Conservation (phyloP, 257 asterid genomes). For the Solanum bulbocastanum region DNA sequence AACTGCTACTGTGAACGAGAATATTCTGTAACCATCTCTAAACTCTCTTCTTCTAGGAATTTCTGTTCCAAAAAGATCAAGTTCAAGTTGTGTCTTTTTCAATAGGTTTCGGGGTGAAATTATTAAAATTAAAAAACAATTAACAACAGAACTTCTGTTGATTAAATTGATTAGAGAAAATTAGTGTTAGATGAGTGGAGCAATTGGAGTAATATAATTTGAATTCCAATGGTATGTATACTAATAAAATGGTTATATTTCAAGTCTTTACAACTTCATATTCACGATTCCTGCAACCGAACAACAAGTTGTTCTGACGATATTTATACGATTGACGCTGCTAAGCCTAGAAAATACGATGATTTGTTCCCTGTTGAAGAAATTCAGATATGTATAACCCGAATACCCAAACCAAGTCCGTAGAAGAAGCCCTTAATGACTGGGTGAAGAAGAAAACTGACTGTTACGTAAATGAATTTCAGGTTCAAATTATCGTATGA, state of each 20-base stretch:
- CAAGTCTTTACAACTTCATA: too few relatives aligned
- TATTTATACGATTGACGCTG: too few relatives aligned
- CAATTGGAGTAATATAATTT: background rate
- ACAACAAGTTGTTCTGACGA: too few relatives aligned
- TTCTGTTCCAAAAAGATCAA: too few relatives aligned
- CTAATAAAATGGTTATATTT: too few relatives aligned
- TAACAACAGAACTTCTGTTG: background rate
- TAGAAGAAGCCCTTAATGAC: background rate
- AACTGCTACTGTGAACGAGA: background rate
- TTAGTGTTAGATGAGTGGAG: background rate
- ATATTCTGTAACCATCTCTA: background rate
- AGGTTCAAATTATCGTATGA: background rate
- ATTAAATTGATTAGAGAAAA: background rate
- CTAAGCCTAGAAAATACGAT: background rate
- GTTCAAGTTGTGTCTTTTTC: too few relatives aligned
- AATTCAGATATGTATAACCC: background rate
- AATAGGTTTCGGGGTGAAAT: background rate
- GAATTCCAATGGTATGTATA: too few relatives aligned
- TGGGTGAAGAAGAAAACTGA: background rate
- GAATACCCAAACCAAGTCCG: too few relatives aligned
- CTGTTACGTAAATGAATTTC: background rate
- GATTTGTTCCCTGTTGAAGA: background rate
- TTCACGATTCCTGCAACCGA: too few relatives aligned
- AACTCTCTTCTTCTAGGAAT: too few relatives aligned
- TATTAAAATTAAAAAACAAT: too few relatives aligned